phyloP scores from a whole-genome alignment of 345 rosid species.

The Hibiscus mutabilis region DNA sequence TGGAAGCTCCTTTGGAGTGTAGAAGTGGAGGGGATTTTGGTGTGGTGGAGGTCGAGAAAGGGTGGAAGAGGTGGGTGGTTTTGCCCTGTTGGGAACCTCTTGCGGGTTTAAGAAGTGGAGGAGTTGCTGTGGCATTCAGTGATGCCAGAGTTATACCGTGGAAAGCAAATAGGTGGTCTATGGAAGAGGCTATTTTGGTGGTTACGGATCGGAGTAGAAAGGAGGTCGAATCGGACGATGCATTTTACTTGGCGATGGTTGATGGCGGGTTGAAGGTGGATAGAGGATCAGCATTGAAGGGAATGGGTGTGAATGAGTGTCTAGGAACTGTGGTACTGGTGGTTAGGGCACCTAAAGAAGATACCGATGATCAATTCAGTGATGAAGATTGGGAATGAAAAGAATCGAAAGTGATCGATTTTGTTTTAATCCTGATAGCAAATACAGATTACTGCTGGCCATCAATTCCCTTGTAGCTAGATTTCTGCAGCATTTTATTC shows the following conservation, averaged over 20 bases:
- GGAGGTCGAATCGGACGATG: conserved; percentile 44
- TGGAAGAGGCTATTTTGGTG: conserved; percentile 70
- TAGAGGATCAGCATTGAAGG: conserved; percentile 62
- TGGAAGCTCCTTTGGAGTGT: conserved; percentile 60
- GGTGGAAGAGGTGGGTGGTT: conserved; percentile 86
- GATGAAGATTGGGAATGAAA: conserved; percentile 77
- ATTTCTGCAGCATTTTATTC: conserved; percentile 3
- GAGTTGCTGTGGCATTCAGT: conserved; percentile 61
- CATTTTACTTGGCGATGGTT: conserved; percentile 57
- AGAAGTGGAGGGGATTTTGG: conserved; percentile 59
- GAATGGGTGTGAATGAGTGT: conserved; percentile 45
- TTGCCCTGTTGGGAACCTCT: conserved; percentile 68
- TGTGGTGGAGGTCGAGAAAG: conserved; percentile 68
- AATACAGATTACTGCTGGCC: conserved; percentile 15
- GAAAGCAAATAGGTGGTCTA: conserved; percentile 63
- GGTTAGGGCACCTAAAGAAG: conserved; percentile 74
- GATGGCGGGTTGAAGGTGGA: conserved; percentile 53
- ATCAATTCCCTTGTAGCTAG: conserved; percentile 12
- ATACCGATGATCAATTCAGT: conserved; percentile 46
- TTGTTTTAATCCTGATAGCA: conserved; percentile 7
- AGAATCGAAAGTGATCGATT: not conserved
- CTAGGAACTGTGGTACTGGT: conserved; percentile 59
- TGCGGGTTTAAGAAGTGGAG: conserved; percentile 37
- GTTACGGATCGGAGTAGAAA: conserved; percentile 58
- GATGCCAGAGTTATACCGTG: conserved; percentile 70